Percentiles rank a stretch among this genome's conserved stretches.
Conservation (phyloP, 108 stramenopile species). For the Cyclotella cryptica region DNA sequence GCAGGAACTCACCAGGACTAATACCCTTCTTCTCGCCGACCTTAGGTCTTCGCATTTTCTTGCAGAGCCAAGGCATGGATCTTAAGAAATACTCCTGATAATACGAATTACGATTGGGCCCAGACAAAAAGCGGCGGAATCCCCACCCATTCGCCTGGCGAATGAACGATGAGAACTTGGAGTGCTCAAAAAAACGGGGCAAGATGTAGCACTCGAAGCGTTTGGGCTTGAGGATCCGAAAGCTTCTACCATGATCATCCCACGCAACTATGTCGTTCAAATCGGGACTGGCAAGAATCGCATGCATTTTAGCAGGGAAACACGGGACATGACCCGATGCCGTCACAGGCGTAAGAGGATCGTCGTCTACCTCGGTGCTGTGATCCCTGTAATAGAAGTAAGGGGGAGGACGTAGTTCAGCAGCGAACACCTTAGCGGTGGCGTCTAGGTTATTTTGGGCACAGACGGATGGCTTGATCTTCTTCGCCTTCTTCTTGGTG, state of each 20-base stretch:
- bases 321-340: constrained; percentile 68
- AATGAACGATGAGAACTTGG: constrained; percentile 63
- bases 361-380: constrained; percentile 59
- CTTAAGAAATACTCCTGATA: constrained; percentile 64
- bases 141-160: constrained; percentile 64
- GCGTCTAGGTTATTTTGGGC: background rate
- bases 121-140: constrained; percentile 60
- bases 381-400: constrained; percentile 71
- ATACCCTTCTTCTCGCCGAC: constrained; percentile 59
- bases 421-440: background rate
- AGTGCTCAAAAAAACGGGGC: constrained; percentile 76
- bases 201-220: constrained; percentile 67
- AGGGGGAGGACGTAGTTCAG: constrained; percentile 47
- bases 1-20: constrained; percentile 37
- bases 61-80: constrained; percentile 46
- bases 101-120: constrained; percentile 69
- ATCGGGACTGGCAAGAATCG: constrained; percentile 66
- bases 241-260: constrained; percentile 78
- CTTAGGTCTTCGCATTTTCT: constrained; percentile 56
- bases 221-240: constrained; percentile 71
- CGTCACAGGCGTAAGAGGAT: constrained; percentile 71
- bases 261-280: constrained; percentile 69
- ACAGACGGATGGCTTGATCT: background rate
- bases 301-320: constrained; percentile 82
- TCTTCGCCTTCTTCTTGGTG: constrained; percentile 8